These are phyloP conservation scores for Amanita thiersii DNA, from an alignment of 768 basidiomycete species.

Conservation along the genomic window DNA sequence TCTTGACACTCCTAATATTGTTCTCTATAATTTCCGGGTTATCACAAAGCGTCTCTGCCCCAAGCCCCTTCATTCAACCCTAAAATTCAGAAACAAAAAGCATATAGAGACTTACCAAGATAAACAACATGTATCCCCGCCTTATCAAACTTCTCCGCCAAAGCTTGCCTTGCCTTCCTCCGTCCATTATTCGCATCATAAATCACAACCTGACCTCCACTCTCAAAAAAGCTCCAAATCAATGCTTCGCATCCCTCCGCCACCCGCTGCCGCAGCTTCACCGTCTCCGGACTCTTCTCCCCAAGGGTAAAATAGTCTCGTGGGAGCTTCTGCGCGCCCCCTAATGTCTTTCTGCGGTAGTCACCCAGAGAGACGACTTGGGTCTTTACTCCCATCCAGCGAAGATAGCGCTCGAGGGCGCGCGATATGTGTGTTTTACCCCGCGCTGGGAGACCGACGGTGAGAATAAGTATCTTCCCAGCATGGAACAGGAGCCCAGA, in stretches of 20 bases:
- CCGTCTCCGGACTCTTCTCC: constrained; percentile 74
- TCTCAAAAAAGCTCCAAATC: constrained; percentile 82
- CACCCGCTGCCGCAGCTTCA: constrained; percentile 65
- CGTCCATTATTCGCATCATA: constrained; percentile 98
- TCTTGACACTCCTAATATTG: constrained; percentile 95
- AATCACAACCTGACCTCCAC: constrained; percentile 91
- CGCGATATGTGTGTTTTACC: constrained; percentile 97
- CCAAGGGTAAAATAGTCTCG: constrained; percentile 89
- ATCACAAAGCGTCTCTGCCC: constrained; percentile 81
- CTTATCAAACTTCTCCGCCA: constrained; percentile 82
- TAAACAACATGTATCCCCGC: constrained; percentile 88
- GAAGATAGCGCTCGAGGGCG: constrained; percentile 91
- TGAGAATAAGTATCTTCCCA: constrained; percentile 89
- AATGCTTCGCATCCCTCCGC: constrained; percentile 80
- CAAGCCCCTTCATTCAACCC: not conserved
- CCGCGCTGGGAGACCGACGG: constrained; percentile 88
- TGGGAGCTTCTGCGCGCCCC: constrained; percentile 82
- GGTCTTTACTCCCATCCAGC: constrained; percentile 98
- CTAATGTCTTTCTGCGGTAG: constrained; percentile 84
- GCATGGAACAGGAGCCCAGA: constrained; percentile 85
- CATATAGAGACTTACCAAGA: constrained; percentile 56
- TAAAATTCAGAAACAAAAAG: not conserved
- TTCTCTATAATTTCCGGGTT: constrained; percentile 87
- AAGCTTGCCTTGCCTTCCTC: constrained; percentile 49
- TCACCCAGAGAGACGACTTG: constrained; percentile 93